Evolutionary conservation across 768 basidiomycete species (phyloP), one percentile per base, ranked within the genome.

Genomic region (Hygrophorus russula): DNA sequence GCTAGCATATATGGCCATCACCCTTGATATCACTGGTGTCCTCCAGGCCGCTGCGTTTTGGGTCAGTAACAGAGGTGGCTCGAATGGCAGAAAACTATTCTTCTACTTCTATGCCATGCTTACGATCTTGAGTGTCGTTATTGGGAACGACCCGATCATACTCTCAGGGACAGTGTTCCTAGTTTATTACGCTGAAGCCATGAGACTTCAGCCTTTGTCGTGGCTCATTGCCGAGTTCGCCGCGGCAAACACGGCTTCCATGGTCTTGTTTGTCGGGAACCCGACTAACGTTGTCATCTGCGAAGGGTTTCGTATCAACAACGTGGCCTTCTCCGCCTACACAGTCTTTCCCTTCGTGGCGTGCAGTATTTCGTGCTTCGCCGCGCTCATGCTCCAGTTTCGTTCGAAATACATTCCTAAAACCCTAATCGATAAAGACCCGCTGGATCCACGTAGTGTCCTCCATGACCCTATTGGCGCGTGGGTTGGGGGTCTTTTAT

Each of bases 121-220:
- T 56, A 81, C 86, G 10, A 56, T 74, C 11, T 68, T 81, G 47
- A 91, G 88, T 33, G 68, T 84, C 35, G 51, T 92, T 1, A 68
- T 96, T n/a, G 93, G 92, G 4, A 96, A 96, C 54, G 90, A 97
- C 61, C 93, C 93, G 0, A 76, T 98, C 56, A 87, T 96, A 45
- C 73, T 97, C 38, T 88, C 84, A 10, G 92, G 91, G 2, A 94
- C 92, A 0, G 80, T 82, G 0, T 96, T 97, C 59, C 62, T 96
- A 27, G 83, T 82, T 4, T 96, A 96, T 53, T 89, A 90, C 53
- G 92, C 91, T 0, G 59, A 74, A 27, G 80, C 80, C 8, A 73
- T 80, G 1, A 70, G 64, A 35, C 62, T 78, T 15, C 45, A 76
- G 20, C 75, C 79, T 0, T 63, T 65, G 2, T 67, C 82, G 1